A percentile compares a stretch with the other conserved stretches of the same genome.
These are phyloP conservation scores for Polygonum maritimum DNA, from an alignment of 148 eudicot species.

Conservation along the genomic window DNA sequence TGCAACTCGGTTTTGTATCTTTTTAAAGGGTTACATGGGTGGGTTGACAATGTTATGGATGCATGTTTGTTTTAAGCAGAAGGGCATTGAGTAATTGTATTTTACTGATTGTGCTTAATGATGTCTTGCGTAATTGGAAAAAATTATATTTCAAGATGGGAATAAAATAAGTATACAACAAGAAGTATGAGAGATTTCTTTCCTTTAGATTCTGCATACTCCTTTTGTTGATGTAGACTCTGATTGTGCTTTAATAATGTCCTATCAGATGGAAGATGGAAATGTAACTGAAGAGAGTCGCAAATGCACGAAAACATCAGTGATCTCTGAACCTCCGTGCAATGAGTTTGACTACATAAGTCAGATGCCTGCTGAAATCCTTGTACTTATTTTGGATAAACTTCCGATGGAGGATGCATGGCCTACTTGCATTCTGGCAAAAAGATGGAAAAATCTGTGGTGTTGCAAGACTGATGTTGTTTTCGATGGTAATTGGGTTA, in stretches of 20 bases:
- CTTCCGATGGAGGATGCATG: neutral
- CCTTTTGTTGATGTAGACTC: neutral
- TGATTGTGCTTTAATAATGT: neutral
- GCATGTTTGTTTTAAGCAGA: neutral
- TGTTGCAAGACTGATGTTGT: neutral
- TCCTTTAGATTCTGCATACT: neutral
- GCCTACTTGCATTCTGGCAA: neutral
- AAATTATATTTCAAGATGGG: neutral
- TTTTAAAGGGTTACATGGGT: neutral
- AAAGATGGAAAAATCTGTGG: neutral
- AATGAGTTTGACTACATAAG: neutral
- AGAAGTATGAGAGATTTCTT: neutral
- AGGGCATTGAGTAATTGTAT: neutral
- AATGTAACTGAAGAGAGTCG: neutral
- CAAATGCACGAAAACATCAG: neutral
- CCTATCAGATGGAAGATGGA: neutral
- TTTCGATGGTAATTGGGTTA: neutral
- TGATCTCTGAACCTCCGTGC: neutral
- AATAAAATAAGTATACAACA: neutral
- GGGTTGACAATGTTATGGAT: neutral
- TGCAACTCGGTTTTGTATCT: neutral
- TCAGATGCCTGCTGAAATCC: neutral
- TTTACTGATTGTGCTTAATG: neutral
- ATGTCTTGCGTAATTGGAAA: neutral
- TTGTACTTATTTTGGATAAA: neutral